Base-by-base conservation (phyloP, 1,284 basidiomycete species). In the Apiotrichum laibachii region DNA sequence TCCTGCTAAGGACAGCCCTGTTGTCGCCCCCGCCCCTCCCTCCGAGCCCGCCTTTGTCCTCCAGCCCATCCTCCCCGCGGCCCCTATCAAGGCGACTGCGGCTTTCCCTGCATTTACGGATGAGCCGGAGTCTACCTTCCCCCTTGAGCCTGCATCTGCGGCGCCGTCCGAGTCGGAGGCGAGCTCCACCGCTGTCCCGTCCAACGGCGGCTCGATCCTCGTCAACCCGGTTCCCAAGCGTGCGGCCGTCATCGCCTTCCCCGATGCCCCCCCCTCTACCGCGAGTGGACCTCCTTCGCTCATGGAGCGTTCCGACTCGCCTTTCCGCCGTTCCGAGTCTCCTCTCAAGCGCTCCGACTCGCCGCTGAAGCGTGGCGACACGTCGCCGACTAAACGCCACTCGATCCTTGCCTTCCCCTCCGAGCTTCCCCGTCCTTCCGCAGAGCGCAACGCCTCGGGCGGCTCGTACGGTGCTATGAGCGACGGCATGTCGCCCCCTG, bases 391-490 rank as follows among this genome's bases (percentile, higher is more conserved):
- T 10, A 49, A 49, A 33, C 47, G 34, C 8, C n/a, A 44, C 19
- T 44, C 43, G 9, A 26, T 39, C 35, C n/a, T 50, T 19, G 49
- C 35, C 19, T 50, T 50, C 35, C 47, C 47, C 12, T 50, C 35
- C 12, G 49, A 50, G 15, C 34, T 35, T 2, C 10, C 19, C 16
- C 49, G 49, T 18, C n/a, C 48, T 7, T 6, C 33, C 9, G 35
- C 34, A 2, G 33, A 13, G 15, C 49, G 49, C 35, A 40, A 50
- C 35, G 5, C 37, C 12, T 37, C 37, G 12, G 11, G 12, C 11
- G 37, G 37, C 5, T 37, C 37, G 37, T 37, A 37, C 37, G 37
- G 37, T 10, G 37, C 37, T 3, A 11, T 37, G 37, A 37, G 37
- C 37, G 37, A 37, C 37, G 26, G 26, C 26, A 31, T 31, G 26